Percentiles rank a stretch among this genome's conserved stretches.
Evolutionary conservation across 2,329 filamentous ascomycete species (phyloP).

Genomic region (Botrytis hyacinthi): DNA sequence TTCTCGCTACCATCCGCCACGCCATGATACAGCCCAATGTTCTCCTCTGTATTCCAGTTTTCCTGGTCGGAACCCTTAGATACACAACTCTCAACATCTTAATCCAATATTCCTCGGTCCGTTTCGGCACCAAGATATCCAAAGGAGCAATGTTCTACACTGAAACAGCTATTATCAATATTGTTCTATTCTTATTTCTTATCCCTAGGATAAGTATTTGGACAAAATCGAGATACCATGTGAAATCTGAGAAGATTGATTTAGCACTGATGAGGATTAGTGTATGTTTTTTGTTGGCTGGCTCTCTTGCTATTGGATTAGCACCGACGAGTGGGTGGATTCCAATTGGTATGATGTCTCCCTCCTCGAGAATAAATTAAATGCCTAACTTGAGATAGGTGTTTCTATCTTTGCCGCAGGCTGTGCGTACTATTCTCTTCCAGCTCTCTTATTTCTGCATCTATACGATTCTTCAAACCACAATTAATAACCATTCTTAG

Average conservation of each 20-base stretch:
- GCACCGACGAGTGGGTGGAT: slow-evolving; percentile 26
- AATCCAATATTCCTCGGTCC: slow-evolving; percentile 38
- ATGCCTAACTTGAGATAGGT: slow-evolving; percentile 22
- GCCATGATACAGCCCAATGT: slow-evolving; percentile 28
- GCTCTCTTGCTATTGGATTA: slow-evolving; percentile 32
- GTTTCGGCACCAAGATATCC: slow-evolving; percentile 34
- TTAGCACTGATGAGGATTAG: slow-evolving; percentile 32
- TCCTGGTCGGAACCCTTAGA: slow-evolving; percentile 36
- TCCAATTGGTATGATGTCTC: slow-evolving; percentile 29
- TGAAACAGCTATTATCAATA: slow-evolving; percentile 36
- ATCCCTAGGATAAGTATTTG: slow-evolving; percentile 30
- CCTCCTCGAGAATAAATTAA: not conserved
- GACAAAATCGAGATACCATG: slow-evolving; percentile 26
- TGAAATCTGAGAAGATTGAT: slow-evolving; percentile 32
- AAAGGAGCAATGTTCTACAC: slow-evolving; percentile 37
- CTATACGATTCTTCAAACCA: slow-evolving; percentile 25
- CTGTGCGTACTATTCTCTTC: slow-evolving; percentile 34
- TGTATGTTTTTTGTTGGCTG: slow-evolving; percentile 31
- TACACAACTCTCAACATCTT: slow-evolving; percentile 37
- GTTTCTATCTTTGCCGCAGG: slow-evolving; percentile 36
- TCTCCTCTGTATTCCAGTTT: slow-evolving; percentile 33
- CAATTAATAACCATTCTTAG: not conserved
- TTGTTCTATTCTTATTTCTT: slow-evolving; percentile 35
- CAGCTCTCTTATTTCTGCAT: slow-evolving; percentile 5
- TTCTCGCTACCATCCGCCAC: slow-evolving; percentile 20